A percentile compares a stretch with the other conserved stretches of the same genome.
Conservation (phyloP, 2,329 filamentous ascomycete genomes). For the Rutstroemia sp. region DNA sequence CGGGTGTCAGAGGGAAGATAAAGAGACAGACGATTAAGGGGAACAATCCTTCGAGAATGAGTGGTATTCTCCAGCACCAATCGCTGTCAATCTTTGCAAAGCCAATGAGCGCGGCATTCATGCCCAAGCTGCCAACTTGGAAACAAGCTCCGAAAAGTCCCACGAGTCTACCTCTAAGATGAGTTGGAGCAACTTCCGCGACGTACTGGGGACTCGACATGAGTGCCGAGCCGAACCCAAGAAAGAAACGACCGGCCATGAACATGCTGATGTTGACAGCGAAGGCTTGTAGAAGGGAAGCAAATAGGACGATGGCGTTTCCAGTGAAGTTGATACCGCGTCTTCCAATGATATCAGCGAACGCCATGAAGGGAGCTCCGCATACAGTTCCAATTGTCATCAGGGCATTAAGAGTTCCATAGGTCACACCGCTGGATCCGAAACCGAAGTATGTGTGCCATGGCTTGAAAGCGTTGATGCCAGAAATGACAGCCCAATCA, state of each 20-base stretch:
- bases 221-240: constrained; percentile 21
- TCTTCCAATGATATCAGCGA: constrained; percentile 44
- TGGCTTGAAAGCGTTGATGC: constrained; percentile 36
- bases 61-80: constrained; percentile 25
- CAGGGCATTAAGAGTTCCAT: constrained; percentile 36
- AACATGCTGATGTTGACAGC: constrained; percentile 19
- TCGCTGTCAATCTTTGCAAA: constrained; percentile 16
- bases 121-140: constrained; percentile 35
- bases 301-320: constrained; percentile 38
- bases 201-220: constrained; percentile 35
- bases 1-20: constrained; percentile 26
- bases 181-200: constrained; percentile 40
- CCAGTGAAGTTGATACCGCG: constrained; percentile 42
- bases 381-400: constrained; percentile 41
- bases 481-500: constrained; percentile 42
- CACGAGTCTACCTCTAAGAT: constrained; percentile 40
- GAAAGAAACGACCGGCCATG: constrained; percentile 22
- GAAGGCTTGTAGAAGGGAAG: constrained; percentile 29
- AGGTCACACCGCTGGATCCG: constrained; percentile 31
- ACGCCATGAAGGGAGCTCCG: constrained; percentile 42
- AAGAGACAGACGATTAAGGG: constrained; percentile 19
- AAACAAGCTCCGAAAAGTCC: constrained; percentile 40
- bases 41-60: constrained; percentile 32
- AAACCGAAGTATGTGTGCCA: constrained; percentile 41
- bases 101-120: constrained; percentile 34